These are phyloP conservation scores for Zalaria sp. DNA, from an alignment of 2,329 filamentous ascomycete genomes.

Conservation along the genomic window DNA sequence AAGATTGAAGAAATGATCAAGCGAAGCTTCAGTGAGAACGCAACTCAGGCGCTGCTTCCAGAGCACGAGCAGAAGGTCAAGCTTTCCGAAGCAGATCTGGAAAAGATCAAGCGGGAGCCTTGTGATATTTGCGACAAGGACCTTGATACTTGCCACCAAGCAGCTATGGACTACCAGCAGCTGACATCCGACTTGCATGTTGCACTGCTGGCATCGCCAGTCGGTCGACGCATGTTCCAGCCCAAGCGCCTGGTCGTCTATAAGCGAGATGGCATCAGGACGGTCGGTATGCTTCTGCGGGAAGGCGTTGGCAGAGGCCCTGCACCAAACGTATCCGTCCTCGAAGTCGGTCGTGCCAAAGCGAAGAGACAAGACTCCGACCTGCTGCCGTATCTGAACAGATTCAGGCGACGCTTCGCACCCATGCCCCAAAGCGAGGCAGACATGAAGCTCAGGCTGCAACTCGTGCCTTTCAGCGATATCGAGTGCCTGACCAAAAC, in stretches of 20 bases:
- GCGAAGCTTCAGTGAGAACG: conserved; percentile 95
- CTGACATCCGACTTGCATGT: conserved; percentile 72
- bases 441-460: conserved; percentile 53
- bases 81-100: conserved; percentile 78
- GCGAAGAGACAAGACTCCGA: conserved; percentile 67
- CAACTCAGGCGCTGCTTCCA: conserved; percentile 82
- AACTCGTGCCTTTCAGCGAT: conserved; percentile 59
- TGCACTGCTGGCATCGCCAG: conserved; percentile 61
- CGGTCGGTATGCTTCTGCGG: conserved; percentile 63
- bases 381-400: conserved; percentile 66
- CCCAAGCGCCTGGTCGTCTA: conserved; percentile 70
- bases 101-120: conserved; percentile 73
- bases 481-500: conserved; percentile 75
- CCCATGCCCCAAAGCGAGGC: conserved; percentile 51
- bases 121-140: conserved; percentile 71
- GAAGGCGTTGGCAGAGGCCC: conserved; percentile 58
- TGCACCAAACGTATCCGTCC: conserved; percentile 58
- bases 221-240: conserved; percentile 67
- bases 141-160: conserved; percentile 67
- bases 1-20: conserved; percentile 99
- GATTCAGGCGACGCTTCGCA: conserved; percentile 54
- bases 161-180: conserved; percentile 64
- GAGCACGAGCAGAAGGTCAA: conserved; percentile 94
- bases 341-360: conserved; percentile 59
- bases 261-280: conserved; percentile 64